Evolutionary conservation across 495 filamentous ascomycete species (phyloP).

Genomic region (Penicillium angulare): DNA sequence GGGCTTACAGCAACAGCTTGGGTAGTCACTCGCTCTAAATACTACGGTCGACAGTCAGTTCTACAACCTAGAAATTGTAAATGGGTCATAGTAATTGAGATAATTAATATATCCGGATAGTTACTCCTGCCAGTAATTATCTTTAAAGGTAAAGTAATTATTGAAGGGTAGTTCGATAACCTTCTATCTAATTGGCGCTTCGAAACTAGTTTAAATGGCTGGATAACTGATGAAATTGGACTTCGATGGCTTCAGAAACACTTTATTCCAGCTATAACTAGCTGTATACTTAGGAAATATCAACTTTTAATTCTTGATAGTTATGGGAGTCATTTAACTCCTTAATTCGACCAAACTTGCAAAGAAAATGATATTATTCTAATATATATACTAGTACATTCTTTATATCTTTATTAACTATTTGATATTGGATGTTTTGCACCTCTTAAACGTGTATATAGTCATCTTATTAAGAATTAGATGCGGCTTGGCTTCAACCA

Average conservation of each 20-base stretch:
- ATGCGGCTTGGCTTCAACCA: neutral
- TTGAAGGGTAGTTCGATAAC: slow-evolving; percentile 24
- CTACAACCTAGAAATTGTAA: slow-evolving; percentile 35
- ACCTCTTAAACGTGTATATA: neutral
- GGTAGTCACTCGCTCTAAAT: slow-evolving; percentile 28
- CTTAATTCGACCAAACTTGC: neutral
- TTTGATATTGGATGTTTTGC: neutral
- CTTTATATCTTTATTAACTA: neutral
- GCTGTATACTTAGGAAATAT: neutral
- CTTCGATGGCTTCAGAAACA: slow-evolving; percentile 7
- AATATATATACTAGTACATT: neutral
- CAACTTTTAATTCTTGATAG: too few species aligned
- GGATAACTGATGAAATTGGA: slow-evolving; percentile 20
- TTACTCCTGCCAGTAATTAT: slow-evolving; percentile 30
- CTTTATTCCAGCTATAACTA: slow-evolving; percentile 10
- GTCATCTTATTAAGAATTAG: neutral
- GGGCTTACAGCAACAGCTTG: too few species aligned
- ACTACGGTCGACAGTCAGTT: slow-evolving; percentile 11
- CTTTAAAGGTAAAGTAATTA: slow-evolving; percentile 12
- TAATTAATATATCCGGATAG: slow-evolving; percentile 17
- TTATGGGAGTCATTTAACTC: too few species aligned
- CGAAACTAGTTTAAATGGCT: slow-evolving; percentile 25
- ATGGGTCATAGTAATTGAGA: slow-evolving; percentile 31
- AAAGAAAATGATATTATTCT: neutral
- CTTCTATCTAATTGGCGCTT: slow-evolving; percentile 28